Conservation (phyloP, 2,329 filamentous ascomycete genomes). For the Torrubiella hemipterigena region DNA sequence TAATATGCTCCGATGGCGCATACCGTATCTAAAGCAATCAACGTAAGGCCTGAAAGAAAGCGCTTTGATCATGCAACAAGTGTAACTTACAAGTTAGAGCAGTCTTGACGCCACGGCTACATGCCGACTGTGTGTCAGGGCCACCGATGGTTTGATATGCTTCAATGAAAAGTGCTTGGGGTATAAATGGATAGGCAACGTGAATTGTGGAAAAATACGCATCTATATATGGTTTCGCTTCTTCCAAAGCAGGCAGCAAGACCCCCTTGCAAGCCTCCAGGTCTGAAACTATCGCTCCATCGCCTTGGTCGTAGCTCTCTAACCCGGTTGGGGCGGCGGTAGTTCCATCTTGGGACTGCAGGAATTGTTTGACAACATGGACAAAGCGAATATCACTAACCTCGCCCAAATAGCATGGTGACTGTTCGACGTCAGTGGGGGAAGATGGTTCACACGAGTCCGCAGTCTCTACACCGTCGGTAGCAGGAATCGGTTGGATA, state of each 20-base stretch:
- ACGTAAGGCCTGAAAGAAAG: background rate
- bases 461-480: background rate
- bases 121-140: too few species aligned
- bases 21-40: constrained; percentile 5
- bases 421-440: background rate
- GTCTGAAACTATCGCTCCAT: constrained; percentile 6
- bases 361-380: constrained; percentile 17
- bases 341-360: constrained; percentile 5
- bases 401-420: constrained; percentile 18
- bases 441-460: constrained; percentile 1
- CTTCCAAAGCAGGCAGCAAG: background rate
- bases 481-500: background rate
- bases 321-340: constrained; percentile 8
- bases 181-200: background rate
- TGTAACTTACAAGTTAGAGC: background rate
- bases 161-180: background rate
- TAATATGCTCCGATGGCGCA: constrained; percentile 21
- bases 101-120: too few species aligned
- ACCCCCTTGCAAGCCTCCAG: background rate
- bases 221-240: background rate
- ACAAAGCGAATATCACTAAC: constrained; percentile 25
- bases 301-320: constrained; percentile 14
- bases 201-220: background rate
- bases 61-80: background rate
- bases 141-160: too few species aligned